These are phyloP conservation scores for Chlamydomonas sphaeroides DNA, from an alignment of 139 green algal genomes.

Conservation along the genomic window DNA sequence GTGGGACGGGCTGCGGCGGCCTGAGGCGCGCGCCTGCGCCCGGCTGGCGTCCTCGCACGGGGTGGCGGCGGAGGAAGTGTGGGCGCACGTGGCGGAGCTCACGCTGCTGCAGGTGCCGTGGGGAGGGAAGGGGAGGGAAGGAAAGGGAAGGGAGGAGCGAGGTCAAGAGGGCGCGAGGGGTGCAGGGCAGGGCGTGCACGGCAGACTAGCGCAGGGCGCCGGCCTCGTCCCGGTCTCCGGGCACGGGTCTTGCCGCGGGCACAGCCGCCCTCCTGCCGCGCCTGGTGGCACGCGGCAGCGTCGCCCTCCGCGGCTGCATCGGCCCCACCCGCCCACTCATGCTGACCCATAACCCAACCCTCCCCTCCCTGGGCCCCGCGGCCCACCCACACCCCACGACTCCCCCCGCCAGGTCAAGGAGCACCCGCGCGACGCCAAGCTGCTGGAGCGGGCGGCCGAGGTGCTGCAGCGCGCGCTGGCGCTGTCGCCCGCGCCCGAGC, in stretches of 20 bases:
- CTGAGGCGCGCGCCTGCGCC: constrained; percentile 19
- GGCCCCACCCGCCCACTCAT: too few species aligned
- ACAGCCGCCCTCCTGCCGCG: neutral
- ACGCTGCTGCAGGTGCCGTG: constrained; percentile 23
- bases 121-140: too few species aligned
- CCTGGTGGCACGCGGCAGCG: too few species aligned
- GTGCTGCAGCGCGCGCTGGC: neutral
- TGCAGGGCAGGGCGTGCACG: neutral
- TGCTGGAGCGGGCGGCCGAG: neutral
- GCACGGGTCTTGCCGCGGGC: too few species aligned
- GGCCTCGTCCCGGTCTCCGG: too few species aligned
- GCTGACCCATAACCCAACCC: too few species aligned
- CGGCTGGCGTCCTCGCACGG: neutral
- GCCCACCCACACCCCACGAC: neutral
- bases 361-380: neutral
- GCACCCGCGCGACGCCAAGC: constrained; percentile 10
- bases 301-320: too few species aligned
- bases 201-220: too few species aligned
- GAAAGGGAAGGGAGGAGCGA: too few species aligned
- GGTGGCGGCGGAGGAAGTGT: constrained; percentile 1
- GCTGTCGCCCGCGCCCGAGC: neutral
- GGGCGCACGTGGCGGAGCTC: constrained; percentile 30
- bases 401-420: constrained; percentile 20
- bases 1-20: constrained; percentile 29
- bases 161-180: neutral